Conservation (phyloP, 2,329 filamentous ascomycete species). For the Diaporthe capsici region DNA sequence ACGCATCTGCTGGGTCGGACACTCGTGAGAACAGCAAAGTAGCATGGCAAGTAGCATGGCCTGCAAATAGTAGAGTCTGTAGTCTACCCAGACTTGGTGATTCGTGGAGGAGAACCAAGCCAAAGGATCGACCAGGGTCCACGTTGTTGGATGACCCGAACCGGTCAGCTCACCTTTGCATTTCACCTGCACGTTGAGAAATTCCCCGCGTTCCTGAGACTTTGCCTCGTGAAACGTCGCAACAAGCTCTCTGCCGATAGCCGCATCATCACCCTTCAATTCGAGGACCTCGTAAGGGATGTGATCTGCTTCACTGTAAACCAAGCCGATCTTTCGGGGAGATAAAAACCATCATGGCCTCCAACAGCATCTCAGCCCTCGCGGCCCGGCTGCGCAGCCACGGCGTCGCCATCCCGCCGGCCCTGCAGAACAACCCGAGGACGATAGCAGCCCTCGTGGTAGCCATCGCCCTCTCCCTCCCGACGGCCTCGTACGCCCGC, state of each 20-base stretch:
- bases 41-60: neutral
- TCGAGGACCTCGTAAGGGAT: too few species aligned
- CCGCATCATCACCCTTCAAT: neutral
- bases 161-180: neutral
- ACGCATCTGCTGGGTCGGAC: neutral
- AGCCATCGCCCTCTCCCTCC: constrained; percentile 35
- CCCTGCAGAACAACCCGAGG: constrained; percentile 24
- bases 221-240: neutral
- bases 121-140: neutral
- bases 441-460: constrained; percentile 32
- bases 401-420: neutral
- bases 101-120: neutral
- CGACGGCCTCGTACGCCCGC: constrained; percentile 45
- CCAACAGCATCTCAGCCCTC: constrained; percentile 14
- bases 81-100: too few species aligned
- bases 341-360: constrained; percentile 4
- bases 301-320: too few species aligned
- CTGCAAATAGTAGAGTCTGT: neutral
- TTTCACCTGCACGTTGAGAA: neutral
- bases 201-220: neutral
- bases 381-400: constrained; percentile 31
- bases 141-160: neutral
- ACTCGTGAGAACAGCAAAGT: neutral
- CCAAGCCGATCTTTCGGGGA: neutral
- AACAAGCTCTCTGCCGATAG: neutral